Conservation (phyloP, 371 early-diverging fungal species). For the Apophysomyces variabilis region DNA sequence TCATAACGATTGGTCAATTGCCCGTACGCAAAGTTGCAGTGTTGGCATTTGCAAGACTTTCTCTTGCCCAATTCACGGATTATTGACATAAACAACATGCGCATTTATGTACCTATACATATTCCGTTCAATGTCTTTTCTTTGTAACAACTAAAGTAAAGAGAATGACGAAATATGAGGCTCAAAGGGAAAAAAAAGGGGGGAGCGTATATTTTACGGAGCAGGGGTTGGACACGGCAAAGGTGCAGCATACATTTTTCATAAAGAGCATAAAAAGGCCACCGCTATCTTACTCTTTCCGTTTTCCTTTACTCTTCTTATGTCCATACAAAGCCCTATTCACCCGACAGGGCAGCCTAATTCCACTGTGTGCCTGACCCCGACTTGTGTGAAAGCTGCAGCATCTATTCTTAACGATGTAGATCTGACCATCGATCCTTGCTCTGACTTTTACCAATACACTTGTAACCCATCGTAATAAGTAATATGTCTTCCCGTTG, state of each 20-base stretch:
- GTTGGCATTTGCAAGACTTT: no score
- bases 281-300: background rate
- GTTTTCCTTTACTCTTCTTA: background rate
- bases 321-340: background rate
- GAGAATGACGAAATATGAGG: background rate
- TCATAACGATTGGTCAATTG: no score
- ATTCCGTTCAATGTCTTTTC: background rate
- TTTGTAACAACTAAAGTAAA: background rate
- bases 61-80: no score
- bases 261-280: background rate
- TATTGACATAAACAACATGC: background rate
- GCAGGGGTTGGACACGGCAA: background rate
- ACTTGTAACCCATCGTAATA: conserved; percentile 41
- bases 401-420: conserved; percentile 39
- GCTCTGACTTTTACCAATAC: conserved; percentile 54
- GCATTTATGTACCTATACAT: no score
- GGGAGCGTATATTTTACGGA: background rate
- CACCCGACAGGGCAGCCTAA: background rate
- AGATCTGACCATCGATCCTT: conserved; percentile 46
- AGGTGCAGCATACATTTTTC: background rate
- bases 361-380: conserved; percentile 39
- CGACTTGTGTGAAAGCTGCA: conserved; percentile 48
- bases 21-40: no score
- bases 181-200: background rate
- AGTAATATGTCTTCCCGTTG: background rate